Conservation (phyloP, 1,284 basidiomycete genomes). For the Irpex sp. region DNA sequence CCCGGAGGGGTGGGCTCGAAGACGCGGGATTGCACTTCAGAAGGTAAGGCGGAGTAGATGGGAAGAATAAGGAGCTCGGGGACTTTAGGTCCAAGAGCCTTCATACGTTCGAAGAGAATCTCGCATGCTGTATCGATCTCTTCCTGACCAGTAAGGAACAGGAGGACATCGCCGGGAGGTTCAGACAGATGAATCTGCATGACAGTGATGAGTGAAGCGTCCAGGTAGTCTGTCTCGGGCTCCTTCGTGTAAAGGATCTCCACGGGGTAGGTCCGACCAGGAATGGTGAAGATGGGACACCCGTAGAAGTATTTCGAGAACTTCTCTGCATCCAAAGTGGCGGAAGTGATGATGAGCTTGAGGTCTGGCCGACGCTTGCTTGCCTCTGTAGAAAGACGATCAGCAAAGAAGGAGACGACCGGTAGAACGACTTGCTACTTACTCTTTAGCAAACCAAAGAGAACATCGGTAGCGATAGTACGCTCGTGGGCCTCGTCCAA, state of each 20-base stretch:
- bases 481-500: slow-evolving; percentile 99
- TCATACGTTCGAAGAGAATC: slow-evolving; percentile 97
- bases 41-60: slow-evolving; percentile 96
- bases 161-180: slow-evolving; percentile 92
- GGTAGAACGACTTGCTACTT: slow-evolving; percentile 37
- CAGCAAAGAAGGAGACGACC: too few relatives aligned
- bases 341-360: slow-evolving; percentile 97
- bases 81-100: slow-evolving; percentile 94
- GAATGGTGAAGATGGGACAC: slow-evolving; percentile 99
- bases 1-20: slow-evolving; percentile 98
- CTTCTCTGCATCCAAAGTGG: slow-evolving; percentile 98
- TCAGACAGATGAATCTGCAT: slow-evolving; percentile 99
- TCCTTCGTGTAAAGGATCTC: slow-evolving; percentile 98
- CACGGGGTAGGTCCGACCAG: slow-evolving; percentile 97
- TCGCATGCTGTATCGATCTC: slow-evolving; percentile 98
- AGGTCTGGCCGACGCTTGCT: slow-evolving; percentile 92
- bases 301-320: slow-evolving; percentile 99
- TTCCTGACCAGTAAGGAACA: slow-evolving; percentile 98
- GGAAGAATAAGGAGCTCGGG: slow-evolving; percentile 96
- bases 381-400: slow-evolving; percentile 62
- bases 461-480: slow-evolving; percentile 95
- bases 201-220: slow-evolving; percentile 96
- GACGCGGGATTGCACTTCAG: slow-evolving; percentile 95
- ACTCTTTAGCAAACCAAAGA: slow-evolving; percentile 97
- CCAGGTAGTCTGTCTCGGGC: slow-evolving; percentile 97